Percentiles rank a stretch among this genome's conserved stretches.
phyloP scores from a whole-genome alignment of 2,329 filamentous ascomycete species.

The Colletotrichum musicola region DNA sequence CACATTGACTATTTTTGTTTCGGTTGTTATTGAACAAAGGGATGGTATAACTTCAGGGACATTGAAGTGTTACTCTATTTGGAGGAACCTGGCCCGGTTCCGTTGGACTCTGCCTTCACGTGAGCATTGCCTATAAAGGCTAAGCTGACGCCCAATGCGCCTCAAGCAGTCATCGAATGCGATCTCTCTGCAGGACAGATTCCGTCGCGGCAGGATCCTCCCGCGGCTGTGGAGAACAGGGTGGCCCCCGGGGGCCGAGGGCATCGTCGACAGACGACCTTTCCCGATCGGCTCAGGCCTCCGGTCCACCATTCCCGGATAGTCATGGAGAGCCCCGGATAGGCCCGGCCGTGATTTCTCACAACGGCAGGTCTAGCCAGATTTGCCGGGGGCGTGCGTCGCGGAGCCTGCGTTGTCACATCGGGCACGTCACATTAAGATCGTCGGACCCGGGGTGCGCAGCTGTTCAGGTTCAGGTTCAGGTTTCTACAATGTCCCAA shows the following conservation, averaged over 20 bases:
- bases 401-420: constrained; percentile 18
- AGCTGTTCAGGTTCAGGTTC: too few relatives aligned
- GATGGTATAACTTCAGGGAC: too few relatives aligned
- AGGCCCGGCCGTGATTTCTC: constrained; percentile 25
- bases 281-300: constrained; percentile 18
- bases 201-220: constrained; percentile 29
- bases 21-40: too few relatives aligned
- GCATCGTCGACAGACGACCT: constrained; percentile 4
- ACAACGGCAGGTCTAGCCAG: constrained; percentile 32
- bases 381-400: constrained; percentile 12
- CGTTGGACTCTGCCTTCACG: too few relatives aligned
- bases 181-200: constrained; percentile 4
- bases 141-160: not conserved
- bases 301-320: constrained; percentile 12
- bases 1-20: too few relatives aligned
- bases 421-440: constrained; percentile 31
- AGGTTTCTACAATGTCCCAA: too few relatives aligned
- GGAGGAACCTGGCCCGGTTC: too few relatives aligned
- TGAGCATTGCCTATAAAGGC: too few relatives aligned
- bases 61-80: too few relatives aligned
- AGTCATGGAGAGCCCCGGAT: constrained; percentile 15
- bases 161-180: constrained; percentile 2
- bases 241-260: not conserved
- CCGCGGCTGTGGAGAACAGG: constrained; percentile 25
- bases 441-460: constrained; percentile 7